Evolutionary conservation across 2,329 filamentous ascomycete genomes (phyloP).

Genomic region (Fusarium musae): DNA sequence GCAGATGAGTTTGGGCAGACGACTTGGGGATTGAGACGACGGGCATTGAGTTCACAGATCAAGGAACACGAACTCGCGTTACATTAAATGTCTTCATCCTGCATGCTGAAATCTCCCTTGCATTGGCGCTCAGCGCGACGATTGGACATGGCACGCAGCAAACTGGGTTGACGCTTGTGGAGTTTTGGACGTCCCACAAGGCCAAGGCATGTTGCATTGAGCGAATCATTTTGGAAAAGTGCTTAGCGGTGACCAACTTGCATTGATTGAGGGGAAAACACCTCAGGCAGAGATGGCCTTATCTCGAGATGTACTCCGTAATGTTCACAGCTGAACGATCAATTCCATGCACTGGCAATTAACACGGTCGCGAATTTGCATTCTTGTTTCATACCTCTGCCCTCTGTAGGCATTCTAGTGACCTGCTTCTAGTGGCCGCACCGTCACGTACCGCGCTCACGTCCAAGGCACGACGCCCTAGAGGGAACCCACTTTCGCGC

Average conservation of each 20-base stretch:
- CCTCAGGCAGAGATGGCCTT: conserved; percentile 27
- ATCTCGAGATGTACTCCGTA: neutral
- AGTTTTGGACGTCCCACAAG: conserved; percentile 33
- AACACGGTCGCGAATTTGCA: conserved; percentile 15
- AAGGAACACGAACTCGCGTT: neutral
- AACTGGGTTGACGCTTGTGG: conserved; percentile 28
- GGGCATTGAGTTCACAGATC: neutral
- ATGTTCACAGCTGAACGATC: neutral
- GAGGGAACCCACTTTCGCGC: conserved; percentile 19
- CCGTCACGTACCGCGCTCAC: conserved; percentile 19
- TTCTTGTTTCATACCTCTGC: conserved; percentile 11
- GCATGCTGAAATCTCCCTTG: conserved; percentile 34
- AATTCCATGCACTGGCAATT: neutral
- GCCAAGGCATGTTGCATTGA: conserved; percentile 7
- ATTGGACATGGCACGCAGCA: conserved; percentile 29
- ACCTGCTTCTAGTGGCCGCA: conserved; percentile 2
- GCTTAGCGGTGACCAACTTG: conserved; percentile 31
- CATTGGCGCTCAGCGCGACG: conserved; percentile 37
- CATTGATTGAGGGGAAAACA: conserved; percentile 19
- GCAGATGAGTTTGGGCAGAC: neutral
- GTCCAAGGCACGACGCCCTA: conserved; percentile 29
- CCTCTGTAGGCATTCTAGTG: neutral
- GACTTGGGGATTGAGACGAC: neutral
- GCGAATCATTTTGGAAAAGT: conserved; percentile 26
- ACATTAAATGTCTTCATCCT: neutral